These are phyloP conservation scores for Tetratostichococcus sp. DNA, from an alignment of 139 green algal genomes.

Conservation along the genomic window DNA sequence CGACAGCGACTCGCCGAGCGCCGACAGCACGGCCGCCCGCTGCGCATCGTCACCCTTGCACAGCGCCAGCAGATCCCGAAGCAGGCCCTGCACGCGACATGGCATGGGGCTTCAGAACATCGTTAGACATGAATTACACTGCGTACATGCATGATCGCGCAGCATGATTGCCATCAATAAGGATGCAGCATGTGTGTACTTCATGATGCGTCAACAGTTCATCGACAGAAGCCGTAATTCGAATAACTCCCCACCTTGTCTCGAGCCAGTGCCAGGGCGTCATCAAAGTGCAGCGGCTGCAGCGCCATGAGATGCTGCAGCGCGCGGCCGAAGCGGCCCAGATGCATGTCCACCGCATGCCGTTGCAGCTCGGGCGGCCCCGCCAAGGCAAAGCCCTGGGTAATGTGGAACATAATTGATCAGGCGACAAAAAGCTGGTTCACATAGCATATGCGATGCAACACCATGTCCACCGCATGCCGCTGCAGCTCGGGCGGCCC, in stretches of 20 bases:
- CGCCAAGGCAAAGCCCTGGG: no score
- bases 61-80: constrained; percentile 67
- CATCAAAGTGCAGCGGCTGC: constrained; percentile 49
- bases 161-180: no score
- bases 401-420: no score
- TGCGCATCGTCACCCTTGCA: constrained; percentile 12
- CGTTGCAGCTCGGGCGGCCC: no score
- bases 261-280: constrained; percentile 57
- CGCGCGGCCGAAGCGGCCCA: constrained; percentile 57
- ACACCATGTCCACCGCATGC: no score
- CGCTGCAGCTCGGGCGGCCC: constrained; percentile 26
- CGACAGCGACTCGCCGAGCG: constrained; percentile 48
- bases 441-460: no score
- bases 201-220: no score
- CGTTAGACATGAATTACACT: no score
- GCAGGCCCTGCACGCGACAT: constrained; percentile 60
- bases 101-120: no score
- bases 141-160: no score
- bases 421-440: no score
- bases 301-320: constrained; percentile 60
- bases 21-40: constrained; percentile 26
- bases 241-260: constrained; percentile 11
- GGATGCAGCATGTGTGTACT: no score
- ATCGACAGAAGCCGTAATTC: not conserved
- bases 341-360: constrained; percentile 70